Evolutionary conservation across 805 yeast species (phyloP).

Genomic region (Hanseniaspora meyeri): DNA sequence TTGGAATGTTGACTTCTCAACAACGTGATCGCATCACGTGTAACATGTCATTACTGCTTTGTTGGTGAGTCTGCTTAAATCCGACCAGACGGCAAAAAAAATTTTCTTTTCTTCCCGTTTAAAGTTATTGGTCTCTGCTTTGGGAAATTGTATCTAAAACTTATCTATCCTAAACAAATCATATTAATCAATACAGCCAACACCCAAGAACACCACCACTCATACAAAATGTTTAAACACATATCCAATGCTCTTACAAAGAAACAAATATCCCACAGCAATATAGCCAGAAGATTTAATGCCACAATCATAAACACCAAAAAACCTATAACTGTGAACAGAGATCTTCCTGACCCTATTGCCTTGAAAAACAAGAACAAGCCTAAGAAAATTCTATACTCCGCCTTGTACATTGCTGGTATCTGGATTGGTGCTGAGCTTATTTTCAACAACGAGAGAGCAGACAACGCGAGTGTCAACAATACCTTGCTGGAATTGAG

Average conservation of each 20-base stretch:
- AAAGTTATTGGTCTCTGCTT: no score
- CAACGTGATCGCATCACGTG: no score
- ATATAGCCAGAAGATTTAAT: neutral
- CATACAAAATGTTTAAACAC: neutral
- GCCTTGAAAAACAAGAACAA: constrained; percentile 13
- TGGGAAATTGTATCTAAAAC: no score
- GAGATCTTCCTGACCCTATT: constrained; percentile 72
- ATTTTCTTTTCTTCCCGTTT: no score
- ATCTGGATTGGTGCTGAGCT: constrained; percentile 47
- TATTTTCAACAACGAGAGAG: constrained; percentile 86
- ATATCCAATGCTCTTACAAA: neutral
- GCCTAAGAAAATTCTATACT: constrained; percentile 43
- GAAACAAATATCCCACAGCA: neutral
- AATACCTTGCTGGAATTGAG: constrained; percentile 79
- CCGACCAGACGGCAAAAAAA: no score
- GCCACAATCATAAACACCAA: constrained; percentile 8
- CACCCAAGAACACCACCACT: neutral
- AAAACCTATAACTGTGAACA: constrained; percentile 51
- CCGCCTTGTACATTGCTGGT: constrained; percentile 36
- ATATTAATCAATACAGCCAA: no score
- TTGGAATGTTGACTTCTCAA: no score
- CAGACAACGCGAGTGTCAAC: constrained; percentile 75
- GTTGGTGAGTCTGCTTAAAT: no score
- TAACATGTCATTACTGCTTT: no score
- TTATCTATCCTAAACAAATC: no score